Conservation (phyloP, 371 early-diverging fungal species). For the Actinomortierella wolfii region DNA sequence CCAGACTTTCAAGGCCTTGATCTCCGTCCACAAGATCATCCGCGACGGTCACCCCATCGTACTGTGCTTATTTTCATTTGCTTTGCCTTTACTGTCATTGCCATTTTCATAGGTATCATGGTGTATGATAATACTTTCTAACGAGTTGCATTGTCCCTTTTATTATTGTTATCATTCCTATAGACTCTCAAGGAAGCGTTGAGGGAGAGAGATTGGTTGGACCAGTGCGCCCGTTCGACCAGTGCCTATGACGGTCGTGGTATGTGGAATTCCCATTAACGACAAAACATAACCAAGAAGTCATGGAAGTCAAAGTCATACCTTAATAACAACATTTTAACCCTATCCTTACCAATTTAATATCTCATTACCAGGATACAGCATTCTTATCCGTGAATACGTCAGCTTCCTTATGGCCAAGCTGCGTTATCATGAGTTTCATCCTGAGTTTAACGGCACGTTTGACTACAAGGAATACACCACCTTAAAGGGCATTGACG, state of each 20-base stretch:
- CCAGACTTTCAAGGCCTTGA: slow-evolving; percentile 94
- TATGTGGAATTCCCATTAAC: slow-evolving; percentile 7
- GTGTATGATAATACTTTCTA: background rate
- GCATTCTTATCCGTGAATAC: slow-evolving; percentile 89
- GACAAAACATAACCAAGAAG: background rate
- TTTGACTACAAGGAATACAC: slow-evolving; percentile 98
- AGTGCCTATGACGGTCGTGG: slow-evolving; percentile 61
- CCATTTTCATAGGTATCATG: background rate
- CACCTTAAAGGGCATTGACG: slow-evolving; percentile 89
- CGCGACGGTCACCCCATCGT: slow-evolving; percentile 90
- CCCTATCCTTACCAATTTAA: slow-evolving; percentile 23
- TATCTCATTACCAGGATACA: slow-evolving; percentile 69
- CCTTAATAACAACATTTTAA: too few relatives aligned
- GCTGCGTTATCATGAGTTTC: slow-evolving; percentile 88
- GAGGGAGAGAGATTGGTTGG: slow-evolving; percentile 69
- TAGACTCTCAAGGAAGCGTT: slow-evolving; percentile 80
- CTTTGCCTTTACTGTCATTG: background rate
- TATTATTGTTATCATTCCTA: background rate
- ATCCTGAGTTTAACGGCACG: slow-evolving; percentile 93
- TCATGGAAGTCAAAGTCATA: background rate
- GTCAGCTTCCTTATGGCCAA: slow-evolving; percentile 88
- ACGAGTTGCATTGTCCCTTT: background rate
- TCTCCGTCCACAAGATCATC: slow-evolving; percentile 94
- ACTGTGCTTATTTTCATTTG: slow-evolving; percentile 15
- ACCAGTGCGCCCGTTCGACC: slow-evolving; percentile 68